Conservation (phyloP, 1,284 basidiomycete genomes). For the Marasmius sp. region DNA sequence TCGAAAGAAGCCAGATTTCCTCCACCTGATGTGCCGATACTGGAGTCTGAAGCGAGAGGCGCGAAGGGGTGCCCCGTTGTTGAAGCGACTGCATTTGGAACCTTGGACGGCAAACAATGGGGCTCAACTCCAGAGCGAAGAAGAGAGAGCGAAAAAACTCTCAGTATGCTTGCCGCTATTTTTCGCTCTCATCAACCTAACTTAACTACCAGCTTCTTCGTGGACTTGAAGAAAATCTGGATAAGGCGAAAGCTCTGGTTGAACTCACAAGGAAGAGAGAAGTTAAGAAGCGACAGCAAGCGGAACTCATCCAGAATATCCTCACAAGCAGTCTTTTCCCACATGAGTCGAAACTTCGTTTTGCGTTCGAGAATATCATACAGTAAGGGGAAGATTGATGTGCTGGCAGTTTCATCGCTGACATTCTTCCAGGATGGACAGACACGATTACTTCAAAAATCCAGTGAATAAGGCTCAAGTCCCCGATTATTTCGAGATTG, state of each 20-base stretch:
- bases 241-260: conserved; percentile 70
- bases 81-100: conserved; percentile 94
- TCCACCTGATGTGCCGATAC: conserved; percentile 84
- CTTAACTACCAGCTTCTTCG: conserved; percentile 57
- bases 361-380: conserved; percentile 69
- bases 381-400: conserved; percentile 46
- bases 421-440: conserved; percentile 61
- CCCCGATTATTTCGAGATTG: conserved; percentile 90
- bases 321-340: conserved; percentile 69
- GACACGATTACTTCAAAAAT: conserved; percentile 72
- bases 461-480: conserved; percentile 82
- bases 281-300: conserved; percentile 76
- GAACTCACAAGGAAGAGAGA: conserved; percentile 83
- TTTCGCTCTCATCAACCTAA: conserved; percentile 12
- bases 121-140: conserved; percentile 70
- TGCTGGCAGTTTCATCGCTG: conserved; percentile 5
- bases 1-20: conserved; percentile 76
- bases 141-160: conserved; percentile 86
- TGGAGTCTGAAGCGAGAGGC: conserved; percentile 98
- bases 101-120: conserved; percentile 90
- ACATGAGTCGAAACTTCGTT: conserved; percentile 60
- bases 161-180: conserved; percentile 46
- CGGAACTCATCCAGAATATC: conserved; percentile 68
- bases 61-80: conserved; percentile 87
- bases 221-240: conserved; percentile 77